phyloP scores from a whole-genome alignment of 208 protist genomes.

The Trypanosoma brucei region DNA sequence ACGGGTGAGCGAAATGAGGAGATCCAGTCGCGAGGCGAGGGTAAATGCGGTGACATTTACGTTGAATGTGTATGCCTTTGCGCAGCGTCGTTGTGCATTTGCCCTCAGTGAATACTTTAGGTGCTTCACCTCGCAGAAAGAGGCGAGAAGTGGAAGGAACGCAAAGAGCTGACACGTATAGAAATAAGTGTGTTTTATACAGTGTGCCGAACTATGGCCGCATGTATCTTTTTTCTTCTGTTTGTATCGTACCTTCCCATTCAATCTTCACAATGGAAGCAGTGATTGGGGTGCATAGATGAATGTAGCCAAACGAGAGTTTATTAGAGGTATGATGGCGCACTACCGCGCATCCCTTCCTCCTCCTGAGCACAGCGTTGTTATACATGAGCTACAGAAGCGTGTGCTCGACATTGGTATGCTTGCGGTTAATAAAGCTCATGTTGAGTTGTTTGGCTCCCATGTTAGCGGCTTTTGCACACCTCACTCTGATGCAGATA shows the following conservation, averaged over 20 bases:
- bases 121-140: too few relatives aligned
- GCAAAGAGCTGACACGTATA: too few relatives aligned
- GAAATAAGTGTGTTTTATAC: too few relatives aligned
- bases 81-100: too few relatives aligned
- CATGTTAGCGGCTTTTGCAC: slow-evolving; percentile 83
- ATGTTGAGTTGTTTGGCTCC: slow-evolving; percentile 81
- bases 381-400: slow-evolving; percentile 50
- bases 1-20: too few relatives aligned
- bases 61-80: too few relatives aligned
- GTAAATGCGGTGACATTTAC: too few relatives aligned
- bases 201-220: too few relatives aligned
- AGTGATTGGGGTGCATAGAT: background rate
- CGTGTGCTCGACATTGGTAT: slow-evolving; percentile 67
- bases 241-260: background rate
- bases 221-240: background rate
- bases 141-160: too few relatives aligned
- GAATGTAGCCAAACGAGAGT: slow-evolving; percentile 26
- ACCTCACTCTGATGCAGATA: slow-evolving; percentile 67
- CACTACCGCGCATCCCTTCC: slow-evolving; percentile 42
- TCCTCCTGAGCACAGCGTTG: slow-evolving; percentile 28
- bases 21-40: too few relatives aligned
- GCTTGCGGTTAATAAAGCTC: slow-evolving; percentile 78
- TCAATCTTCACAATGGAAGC: background rate
- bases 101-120: too few relatives aligned
- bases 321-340: slow-evolving; percentile 74